phyloP scores from a whole-genome alignment of 2,329 filamentous ascomycete species.

The Camillea tinctor region DNA sequence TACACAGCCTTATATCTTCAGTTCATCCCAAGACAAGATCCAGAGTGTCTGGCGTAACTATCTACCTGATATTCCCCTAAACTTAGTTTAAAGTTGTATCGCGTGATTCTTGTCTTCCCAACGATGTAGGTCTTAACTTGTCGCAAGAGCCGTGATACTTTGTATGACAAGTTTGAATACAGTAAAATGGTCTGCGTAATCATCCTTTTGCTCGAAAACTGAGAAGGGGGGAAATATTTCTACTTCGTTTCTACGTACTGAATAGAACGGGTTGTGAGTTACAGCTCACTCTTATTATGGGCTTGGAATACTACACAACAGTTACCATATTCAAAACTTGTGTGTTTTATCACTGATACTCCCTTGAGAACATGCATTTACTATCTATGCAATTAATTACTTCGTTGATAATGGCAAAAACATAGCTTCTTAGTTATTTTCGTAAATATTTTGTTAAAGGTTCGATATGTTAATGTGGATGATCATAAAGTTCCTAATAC shows the following conservation, averaged over 20 bases:
- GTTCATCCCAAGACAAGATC: no score
- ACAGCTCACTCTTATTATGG: no score
- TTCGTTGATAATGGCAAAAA: no score
- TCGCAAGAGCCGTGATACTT: neutral
- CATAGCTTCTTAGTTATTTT: no score
- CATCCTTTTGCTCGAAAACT: neutral
- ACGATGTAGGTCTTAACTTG: neutral
- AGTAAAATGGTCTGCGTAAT: neutral
- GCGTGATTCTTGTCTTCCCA: neutral
- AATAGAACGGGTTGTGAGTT: neutral
- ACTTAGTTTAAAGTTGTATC: neutral
- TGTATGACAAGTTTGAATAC: neutral
- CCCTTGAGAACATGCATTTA: no score
- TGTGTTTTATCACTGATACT: no score
- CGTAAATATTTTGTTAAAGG: no score
- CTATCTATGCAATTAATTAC: no score
- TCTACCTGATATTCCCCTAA: neutral
- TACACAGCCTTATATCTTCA: no score
- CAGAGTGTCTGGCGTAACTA: no score
- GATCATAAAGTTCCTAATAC: neutral
- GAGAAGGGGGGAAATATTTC: neutral
- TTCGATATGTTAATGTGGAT: neutral
- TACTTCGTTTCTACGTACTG: neutral
- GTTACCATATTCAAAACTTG: no score
- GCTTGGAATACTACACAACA: no score